Conservation (phyloP, 1,284 basidiomycete species). For the Malassezia obtusa region DNA sequence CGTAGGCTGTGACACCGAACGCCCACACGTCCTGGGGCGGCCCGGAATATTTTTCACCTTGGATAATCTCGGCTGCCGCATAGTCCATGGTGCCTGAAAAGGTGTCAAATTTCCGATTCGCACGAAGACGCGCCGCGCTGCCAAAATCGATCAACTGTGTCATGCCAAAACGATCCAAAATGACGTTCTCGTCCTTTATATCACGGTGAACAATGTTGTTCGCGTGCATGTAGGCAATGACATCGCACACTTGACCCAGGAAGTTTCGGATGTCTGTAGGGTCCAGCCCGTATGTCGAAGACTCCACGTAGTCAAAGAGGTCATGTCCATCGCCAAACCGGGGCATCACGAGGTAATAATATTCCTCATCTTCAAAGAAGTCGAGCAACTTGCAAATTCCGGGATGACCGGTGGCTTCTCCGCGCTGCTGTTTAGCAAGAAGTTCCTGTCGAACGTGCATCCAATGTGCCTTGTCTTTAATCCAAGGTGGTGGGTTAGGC, state of each 20-base stretch:
- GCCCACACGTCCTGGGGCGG: slow-evolving; percentile 99
- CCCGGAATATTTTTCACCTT: slow-evolving; percentile 84
- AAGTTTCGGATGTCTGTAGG: slow-evolving; percentile 68
- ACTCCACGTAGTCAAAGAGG: slow-evolving; percentile 89
- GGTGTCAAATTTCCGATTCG: slow-evolving; percentile 87
- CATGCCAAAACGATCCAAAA: slow-evolving; percentile 50
- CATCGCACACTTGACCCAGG: slow-evolving; percentile 87
- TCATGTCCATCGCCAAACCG: slow-evolving; percentile 57
- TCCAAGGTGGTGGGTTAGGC: slow-evolving; percentile 23
- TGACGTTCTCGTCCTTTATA: slow-evolving; percentile 95
- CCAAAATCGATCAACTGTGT: slow-evolving; percentile 95
- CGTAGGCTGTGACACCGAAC: slow-evolving; percentile 92
- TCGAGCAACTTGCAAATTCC: slow-evolving; percentile 88
- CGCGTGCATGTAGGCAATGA: slow-evolving; percentile 76
- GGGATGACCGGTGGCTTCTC: slow-evolving; percentile 55
- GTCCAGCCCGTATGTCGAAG: slow-evolving; percentile 72
- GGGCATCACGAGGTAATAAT: slow-evolving; percentile 72
- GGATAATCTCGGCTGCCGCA: slow-evolving; percentile 89
- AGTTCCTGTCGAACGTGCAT: background rate
- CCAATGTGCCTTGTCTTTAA: slow-evolving; percentile 9
- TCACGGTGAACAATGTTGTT: slow-evolving; percentile 94
- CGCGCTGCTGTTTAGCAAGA: background rate
- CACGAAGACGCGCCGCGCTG: slow-evolving; percentile 57
- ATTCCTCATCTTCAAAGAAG: slow-evolving; percentile 95
- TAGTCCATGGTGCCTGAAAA: slow-evolving; percentile 79